Evolutionary conservation across 306 rosid genomes (phyloP), one percentile per base, ranked within the genome.

Genomic region (Vachellia collinsii): DNA sequence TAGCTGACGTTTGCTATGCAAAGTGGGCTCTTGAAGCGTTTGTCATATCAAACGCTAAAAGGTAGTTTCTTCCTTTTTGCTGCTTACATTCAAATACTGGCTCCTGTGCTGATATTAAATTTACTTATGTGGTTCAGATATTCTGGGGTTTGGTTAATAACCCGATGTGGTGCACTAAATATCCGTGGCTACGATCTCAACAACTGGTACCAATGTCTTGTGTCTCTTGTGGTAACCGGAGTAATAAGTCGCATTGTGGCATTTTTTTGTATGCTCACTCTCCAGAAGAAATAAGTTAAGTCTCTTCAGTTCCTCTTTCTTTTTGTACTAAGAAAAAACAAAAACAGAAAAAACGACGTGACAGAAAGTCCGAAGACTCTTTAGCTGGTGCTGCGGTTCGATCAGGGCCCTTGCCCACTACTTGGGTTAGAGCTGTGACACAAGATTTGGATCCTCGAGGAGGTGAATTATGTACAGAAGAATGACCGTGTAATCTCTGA

Each of bases 1-100:
- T 93, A 43, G 80, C 97, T 12, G 59, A 88, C 19, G 46, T 88
- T 61, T 89, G 94, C 92, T 95, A 91, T 88, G 84, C 99, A 4
- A 95, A 90, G 87, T 95, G 99, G 99, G 98, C 99, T 51, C 88
- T 95, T 88, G 98, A 95, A 89, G 97, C 98, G 64, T 95, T 95
- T 87, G 94, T 91, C 39, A 84, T 95, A 75, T 91, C 99, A 79
- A 95, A 90, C 88, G 99, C 99, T 66, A 87, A 83, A 86, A 91
- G 92, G 99, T 95, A n/a, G n/a, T n/a, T n/a, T 13, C 59, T 16
- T 25, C 73, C 64, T 25, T 41, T 46, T 78, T 23, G 16, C 36
- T 25, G 11, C 25, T 61, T 48, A 66, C 56, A 20, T 74, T 77
- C 29, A 17, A 16, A 74, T 59, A 43, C 65, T 47, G 38, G n/a